Evolutionary conservation across 2,329 filamentous ascomycete genomes (phyloP).

Genomic region (Aspergillus costaricaensis): DNA sequence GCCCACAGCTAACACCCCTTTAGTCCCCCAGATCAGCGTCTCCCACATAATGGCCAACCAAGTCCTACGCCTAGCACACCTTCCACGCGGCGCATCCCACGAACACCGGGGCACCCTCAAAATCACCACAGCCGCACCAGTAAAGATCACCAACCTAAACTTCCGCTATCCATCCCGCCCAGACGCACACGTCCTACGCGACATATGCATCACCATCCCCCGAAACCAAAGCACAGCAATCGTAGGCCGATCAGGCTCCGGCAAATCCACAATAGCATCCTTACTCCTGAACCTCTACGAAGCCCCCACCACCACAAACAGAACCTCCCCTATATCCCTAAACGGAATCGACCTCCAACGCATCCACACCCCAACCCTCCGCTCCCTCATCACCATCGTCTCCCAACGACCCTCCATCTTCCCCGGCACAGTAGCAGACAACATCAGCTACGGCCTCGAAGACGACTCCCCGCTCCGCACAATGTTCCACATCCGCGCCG

Average conservation of each 20-base stretch:
- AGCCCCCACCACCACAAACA: conserved; percentile 25
- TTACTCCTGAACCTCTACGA: conserved; percentile 73
- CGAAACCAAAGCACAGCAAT: conserved; percentile 71
- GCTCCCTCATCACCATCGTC: conserved; percentile 63
- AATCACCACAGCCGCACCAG: conserved; percentile 48
- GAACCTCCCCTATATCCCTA: conserved; percentile 51
- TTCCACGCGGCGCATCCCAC: conserved; percentile 59
- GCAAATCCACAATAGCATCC: conserved; percentile 81
- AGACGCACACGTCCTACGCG: conserved; percentile 57
- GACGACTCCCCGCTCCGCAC: conserved; percentile 55
- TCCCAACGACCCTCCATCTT: conserved; percentile 66
- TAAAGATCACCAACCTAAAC: conserved; percentile 62
- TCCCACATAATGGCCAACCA: conserved; percentile 71
- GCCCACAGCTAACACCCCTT: conserved; percentile 3
- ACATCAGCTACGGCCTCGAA: conserved; percentile 74
- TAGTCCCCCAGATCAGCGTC: conserved; percentile 75
- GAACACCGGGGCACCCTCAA: conserved; percentile 57
- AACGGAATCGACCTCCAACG: conserved; percentile 57
- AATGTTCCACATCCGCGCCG: conserved; percentile 53
- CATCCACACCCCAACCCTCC: conserved; percentile 62
- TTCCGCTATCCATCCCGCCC: conserved; percentile 72
- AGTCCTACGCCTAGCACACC: conserved; percentile 68
- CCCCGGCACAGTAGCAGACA: conserved; percentile 44
- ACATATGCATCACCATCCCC: conserved; percentile 66
- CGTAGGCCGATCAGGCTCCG: conserved; percentile 82